These are phyloP conservation scores for Hygrophoropsis aurantiaca DNA, from an alignment of 768 basidiomycete genomes.

Conservation along the genomic window DNA sequence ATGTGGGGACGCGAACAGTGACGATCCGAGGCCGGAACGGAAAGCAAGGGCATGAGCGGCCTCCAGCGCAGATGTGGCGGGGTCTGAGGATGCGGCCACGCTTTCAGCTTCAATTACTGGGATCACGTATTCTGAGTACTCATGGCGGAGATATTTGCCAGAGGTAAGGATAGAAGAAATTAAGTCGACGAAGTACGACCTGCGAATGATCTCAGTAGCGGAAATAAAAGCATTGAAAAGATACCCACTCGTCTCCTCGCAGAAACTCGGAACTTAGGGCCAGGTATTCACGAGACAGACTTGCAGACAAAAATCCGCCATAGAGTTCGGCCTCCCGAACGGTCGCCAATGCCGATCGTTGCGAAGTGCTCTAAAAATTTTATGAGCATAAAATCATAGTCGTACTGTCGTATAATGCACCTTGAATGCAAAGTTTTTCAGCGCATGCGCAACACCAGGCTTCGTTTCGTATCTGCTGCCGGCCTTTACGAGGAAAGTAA, in stretches of 20 bases:
- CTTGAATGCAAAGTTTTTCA: constrained; percentile 99
- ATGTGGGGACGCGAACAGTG: constrained; percentile 81
- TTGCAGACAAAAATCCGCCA: constrained; percentile 87
- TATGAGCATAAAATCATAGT: not conserved
- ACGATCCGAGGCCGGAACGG: constrained; percentile 89
- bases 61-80: constrained; percentile 76
- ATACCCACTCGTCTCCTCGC: constrained; percentile 90
- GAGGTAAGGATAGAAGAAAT: constrained; percentile 83
- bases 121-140: constrained; percentile 72
- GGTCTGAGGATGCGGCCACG: constrained; percentile 54
- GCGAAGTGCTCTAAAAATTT: constrained; percentile 70
- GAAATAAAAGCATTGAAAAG: not conserved
- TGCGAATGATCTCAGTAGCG: constrained; percentile 27
- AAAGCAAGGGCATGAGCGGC: constrained; percentile 89
- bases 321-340: constrained; percentile 92
- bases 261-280: constrained; percentile 94
- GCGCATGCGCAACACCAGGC: constrained; percentile 87
- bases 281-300: constrained; percentile 85
- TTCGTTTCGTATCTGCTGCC: constrained; percentile 87
- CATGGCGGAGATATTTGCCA: constrained; percentile 77
- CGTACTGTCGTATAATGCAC: constrained; percentile 42
- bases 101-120: constrained; percentile 74
- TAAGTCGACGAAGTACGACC: constrained; percentile 87
- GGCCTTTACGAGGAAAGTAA: constrained; percentile 91
- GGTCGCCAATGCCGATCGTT: constrained; percentile 85